A percentile compares a stretch with the other conserved stretches of the same genome.
Conservation (phyloP, 2,329 filamentous ascomycete species). For the Cercospora sojina region DNA sequence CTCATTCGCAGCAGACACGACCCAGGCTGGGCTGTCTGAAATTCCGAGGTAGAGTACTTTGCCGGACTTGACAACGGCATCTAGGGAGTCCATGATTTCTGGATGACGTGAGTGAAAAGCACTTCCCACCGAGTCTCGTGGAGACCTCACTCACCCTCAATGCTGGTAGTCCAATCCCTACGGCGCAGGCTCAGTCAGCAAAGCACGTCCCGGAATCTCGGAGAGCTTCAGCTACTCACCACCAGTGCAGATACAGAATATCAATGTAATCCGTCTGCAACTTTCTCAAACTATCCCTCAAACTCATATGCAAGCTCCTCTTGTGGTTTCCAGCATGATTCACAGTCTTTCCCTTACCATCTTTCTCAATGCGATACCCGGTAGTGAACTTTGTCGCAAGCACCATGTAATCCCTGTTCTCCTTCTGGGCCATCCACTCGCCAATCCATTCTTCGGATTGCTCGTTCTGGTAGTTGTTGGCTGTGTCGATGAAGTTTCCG, state of each 20-base stretch:
- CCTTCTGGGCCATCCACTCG: constrained; percentile 45
- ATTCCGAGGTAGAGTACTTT: constrained; percentile 49
- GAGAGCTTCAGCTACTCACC: constrained; percentile 23
- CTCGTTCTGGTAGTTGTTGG: constrained; percentile 43
- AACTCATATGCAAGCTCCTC: constrained; percentile 59
- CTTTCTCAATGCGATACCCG: constrained; percentile 29
- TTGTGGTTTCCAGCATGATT: constrained; percentile 62
- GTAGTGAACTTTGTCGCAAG: constrained; percentile 45
- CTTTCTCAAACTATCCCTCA: constrained; percentile 45
- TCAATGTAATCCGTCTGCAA: constrained; percentile 70
- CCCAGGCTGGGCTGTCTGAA: constrained; percentile 48
- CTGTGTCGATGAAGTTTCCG: constrained; percentile 39
- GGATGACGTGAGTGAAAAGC: neutral
- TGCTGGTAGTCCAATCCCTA: constrained; percentile 42
- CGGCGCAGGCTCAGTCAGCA: neutral
- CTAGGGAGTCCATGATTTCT: constrained; percentile 47
- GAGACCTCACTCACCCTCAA: constrained; percentile 30
- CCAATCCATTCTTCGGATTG: constrained; percentile 47
- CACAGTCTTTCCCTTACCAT: constrained; percentile 55
- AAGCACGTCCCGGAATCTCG: neutral
- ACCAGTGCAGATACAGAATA: constrained; percentile 45
- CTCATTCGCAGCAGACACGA: constrained; percentile 41
- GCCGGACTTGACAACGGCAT: constrained; percentile 43
- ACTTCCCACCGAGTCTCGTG: neutral
- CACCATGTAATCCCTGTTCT: constrained; percentile 41